Conservation (phyloP, 805 yeast genomes). For the Starmerella tilneyi region DNA sequence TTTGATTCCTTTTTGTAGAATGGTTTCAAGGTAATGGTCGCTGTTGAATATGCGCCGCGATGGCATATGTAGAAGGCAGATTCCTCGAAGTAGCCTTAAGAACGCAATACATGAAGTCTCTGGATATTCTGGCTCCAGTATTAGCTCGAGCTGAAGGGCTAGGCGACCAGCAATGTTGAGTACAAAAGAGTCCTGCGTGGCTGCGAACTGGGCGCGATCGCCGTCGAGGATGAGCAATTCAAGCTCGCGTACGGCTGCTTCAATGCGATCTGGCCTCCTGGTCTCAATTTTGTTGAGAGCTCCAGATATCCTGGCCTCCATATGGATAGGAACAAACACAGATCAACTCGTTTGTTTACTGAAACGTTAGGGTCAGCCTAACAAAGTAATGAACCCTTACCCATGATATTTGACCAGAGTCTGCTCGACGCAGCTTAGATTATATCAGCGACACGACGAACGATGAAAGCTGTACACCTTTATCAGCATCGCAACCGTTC, state of each 20-base stretch:
- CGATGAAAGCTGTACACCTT: too few species aligned
- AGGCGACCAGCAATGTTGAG: slow-evolving; percentile 40
- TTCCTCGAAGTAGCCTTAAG: slow-evolving; percentile 42
- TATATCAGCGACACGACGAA: too few species aligned
- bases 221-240: slow-evolving; percentile 10
- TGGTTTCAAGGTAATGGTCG: slow-evolving; percentile 29
- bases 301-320: background rate
- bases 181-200: slow-evolving; percentile 44
- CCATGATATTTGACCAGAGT: too few species aligned
- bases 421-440: too few species aligned
- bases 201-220: slow-evolving; percentile 31
- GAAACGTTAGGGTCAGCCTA: too few species aligned
- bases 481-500: too few species aligned
- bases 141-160: slow-evolving; percentile 14
- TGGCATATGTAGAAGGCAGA: slow-evolving; percentile 47
- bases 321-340: too few species aligned
- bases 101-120: slow-evolving; percentile 16
- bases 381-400: too few species aligned
- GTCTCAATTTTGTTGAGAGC: slow-evolving; percentile 12
- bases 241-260: background rate
- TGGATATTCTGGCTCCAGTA: background rate
- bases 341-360: background rate
- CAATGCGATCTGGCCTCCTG: slow-evolving; percentile 4
- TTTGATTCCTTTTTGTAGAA: slow-evolving; percentile 14
- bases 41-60: slow-evolving; percentile 43